A percentile compares a stretch with the other conserved stretches of the same genome.
These are phyloP conservation scores for Candida sithepensis DNA, from an alignment of 805 yeast species.

Conservation along the genomic window DNA sequence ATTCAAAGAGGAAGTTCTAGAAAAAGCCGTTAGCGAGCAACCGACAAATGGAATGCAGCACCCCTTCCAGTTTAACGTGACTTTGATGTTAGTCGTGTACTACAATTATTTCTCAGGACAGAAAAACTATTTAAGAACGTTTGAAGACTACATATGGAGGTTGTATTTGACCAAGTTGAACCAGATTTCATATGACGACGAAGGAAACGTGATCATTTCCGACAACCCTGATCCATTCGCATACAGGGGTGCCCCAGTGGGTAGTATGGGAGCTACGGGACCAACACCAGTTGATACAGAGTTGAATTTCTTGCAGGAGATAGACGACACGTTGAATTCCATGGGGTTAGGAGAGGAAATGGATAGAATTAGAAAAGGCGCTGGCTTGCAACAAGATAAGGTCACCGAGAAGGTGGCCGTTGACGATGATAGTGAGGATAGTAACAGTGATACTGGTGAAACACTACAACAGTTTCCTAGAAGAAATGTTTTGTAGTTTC, in stretches of 20 bases:
- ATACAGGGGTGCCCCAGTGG: background rate
- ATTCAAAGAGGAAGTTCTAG: slow-evolving; percentile 6
- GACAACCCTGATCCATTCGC: background rate
- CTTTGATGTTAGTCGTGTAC: slow-evolving; percentile 3
- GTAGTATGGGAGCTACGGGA: background rate
- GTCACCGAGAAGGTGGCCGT: no score
- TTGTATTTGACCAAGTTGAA: slow-evolving; percentile 1
- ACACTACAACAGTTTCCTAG: background rate
- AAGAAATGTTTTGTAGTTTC: background rate
- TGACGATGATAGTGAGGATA: background rate
- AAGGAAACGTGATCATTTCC: background rate
- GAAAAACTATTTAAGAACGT: slow-evolving; percentile 6
- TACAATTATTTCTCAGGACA: slow-evolving; percentile 8
- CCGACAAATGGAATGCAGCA: background rate
- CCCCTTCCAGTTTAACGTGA: slow-evolving; percentile 4
- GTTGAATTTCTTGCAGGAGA: background rate
- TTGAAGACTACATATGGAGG: slow-evolving; percentile 13
- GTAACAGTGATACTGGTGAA: background rate
- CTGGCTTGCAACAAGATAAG: no score
- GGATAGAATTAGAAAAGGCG: background rate
- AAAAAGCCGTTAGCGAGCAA: slow-evolving; percentile 2
- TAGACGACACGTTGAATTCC: background rate
- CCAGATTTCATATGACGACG: background rate
- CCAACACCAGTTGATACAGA: background rate
- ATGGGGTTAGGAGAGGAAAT: background rate